Base-by-base conservation (phyloP, 352 stramenopile genomes). In the Stramenopiles sp. region DNA sequence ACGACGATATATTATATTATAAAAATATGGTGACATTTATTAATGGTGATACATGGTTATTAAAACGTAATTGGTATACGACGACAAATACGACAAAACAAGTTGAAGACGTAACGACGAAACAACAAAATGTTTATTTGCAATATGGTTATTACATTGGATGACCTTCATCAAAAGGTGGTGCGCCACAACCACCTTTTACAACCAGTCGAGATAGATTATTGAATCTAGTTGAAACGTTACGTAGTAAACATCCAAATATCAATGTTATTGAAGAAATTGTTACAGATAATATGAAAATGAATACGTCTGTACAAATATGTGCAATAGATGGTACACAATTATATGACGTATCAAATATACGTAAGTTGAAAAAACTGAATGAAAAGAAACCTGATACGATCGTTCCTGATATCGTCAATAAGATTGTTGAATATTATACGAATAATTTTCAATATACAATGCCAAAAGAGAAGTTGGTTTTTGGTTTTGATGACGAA, bases 91-190 rank as follows among this genome's bases (percentile, higher is more conserved):
- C n/a, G n/a, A n/a, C n/a, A n/a, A n/a, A n/a, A n/a, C n/a, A n/a
- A n/a, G n/a, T n/a, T n/a, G n/a, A n/a, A n/a, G n/a, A n/a, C n/a
- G n/a, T n/a, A n/a, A n/a, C n/a, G n/a, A n/a, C n/a, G n/a, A n/a
- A n/a, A n/a, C n/a, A n/a, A n/a, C n/a, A n/a, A n/a, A n/a, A n/a
- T n/a, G n/a, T n/a, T n/a, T n/a, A n/a, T 69, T 20, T 69, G 20
- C 53, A 69, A 27, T 69, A 69, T 69, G 53, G 53, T 20, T 27
- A 69, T 69, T 69, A 69, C 53, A 69, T 69, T 69, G 53, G 53
- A 27, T 69, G 53, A 69, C 53, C 53, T 69, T 69, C 53, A 27
- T 23, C 20, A 27, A 69, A 69, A 69, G 53, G 53, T 27, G 53
- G 20, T 69, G 53, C 53, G 20, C 53, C 53, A 23, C 20, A 69